Conservation (phyloP, 2,329 filamentous ascomycete species). For the Microascus cirrosus region DNA sequence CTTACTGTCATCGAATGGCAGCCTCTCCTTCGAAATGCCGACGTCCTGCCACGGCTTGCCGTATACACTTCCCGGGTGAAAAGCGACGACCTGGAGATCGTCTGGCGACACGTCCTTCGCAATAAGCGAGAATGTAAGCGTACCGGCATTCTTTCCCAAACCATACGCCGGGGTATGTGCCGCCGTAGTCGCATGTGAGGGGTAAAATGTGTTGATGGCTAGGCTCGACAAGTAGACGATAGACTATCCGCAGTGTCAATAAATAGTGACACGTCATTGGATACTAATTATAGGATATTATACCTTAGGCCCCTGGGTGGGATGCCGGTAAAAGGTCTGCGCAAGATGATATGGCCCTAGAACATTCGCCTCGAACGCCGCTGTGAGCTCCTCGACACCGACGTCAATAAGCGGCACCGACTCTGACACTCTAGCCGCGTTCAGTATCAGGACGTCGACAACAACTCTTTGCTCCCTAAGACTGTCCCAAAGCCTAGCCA, state of each 20-base stretch:
- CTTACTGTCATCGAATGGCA: background rate
- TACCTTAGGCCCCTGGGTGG: background rate
- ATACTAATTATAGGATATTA: background rate
- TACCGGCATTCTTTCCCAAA: background rate
- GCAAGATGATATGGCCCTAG: conserved; percentile 13
- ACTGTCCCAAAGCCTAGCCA: conserved; percentile 7
- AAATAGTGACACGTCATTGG: background rate
- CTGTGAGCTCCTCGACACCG: conserved; percentile 9
- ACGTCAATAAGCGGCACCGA: background rate
- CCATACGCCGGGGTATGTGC: background rate
- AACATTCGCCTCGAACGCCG: conserved; percentile 13
- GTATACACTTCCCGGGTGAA: background rate
- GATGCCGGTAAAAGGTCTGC: conserved; percentile 2
- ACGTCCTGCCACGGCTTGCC: background rate
- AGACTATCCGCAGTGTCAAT: background rate
- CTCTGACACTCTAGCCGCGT: conserved; percentile 15
- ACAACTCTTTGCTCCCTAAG: conserved; percentile 11
- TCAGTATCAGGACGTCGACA: conserved; percentile 23
- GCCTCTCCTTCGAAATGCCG: background rate
- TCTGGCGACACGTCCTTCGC: background rate
- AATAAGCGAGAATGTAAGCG: background rate
- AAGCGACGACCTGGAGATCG: background rate
- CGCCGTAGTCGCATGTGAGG: background rate
- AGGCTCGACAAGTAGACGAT: background rate
- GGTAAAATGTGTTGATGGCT: background rate